phyloP scores from a whole-genome alignment of 176 grass and related monocot genomes.

The maize (Zea mays) region DNA sequence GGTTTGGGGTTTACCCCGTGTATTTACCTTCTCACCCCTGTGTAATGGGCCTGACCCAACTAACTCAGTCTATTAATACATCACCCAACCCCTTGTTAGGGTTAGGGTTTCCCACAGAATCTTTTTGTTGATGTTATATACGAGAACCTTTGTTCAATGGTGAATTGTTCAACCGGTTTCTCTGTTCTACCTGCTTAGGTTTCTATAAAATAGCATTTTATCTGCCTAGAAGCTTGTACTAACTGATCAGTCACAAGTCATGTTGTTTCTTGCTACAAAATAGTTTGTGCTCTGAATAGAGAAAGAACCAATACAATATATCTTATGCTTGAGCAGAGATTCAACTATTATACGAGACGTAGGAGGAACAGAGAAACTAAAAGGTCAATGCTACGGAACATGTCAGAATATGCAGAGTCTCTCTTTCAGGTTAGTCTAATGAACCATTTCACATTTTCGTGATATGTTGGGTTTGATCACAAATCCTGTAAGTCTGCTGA shows the following conservation, averaged over 20 bases:
- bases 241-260: neutral
- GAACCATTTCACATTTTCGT: conserved; percentile 16
- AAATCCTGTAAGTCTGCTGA: conserved; percentile 20
- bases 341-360: conserved; percentile 67
- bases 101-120: neutral
- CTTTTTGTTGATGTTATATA: neutral
- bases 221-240: neutral
- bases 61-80: no score
- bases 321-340: conserved; percentile 56
- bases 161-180: neutral
- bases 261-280: conserved; percentile 10
- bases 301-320: conserved; percentile 24
- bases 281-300: conserved; percentile 16
- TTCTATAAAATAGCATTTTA: neutral
- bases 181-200: neutral
- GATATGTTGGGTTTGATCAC: neutral
- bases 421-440: conserved; percentile 69
- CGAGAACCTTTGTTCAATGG: neutral
- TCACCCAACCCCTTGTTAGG: no score
- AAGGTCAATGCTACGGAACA: conserved; percentile 56
- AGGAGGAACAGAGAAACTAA: conserved; percentile 74
- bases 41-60: no score
- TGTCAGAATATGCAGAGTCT: conserved; percentile 69
- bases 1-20: no score
- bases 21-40: no score